A percentile compares a stretch with the other conserved stretches of the same genome.
Conservation (phyloP, 2,329 filamentous ascomycete species). For the Xylaria sp. region DNA sequence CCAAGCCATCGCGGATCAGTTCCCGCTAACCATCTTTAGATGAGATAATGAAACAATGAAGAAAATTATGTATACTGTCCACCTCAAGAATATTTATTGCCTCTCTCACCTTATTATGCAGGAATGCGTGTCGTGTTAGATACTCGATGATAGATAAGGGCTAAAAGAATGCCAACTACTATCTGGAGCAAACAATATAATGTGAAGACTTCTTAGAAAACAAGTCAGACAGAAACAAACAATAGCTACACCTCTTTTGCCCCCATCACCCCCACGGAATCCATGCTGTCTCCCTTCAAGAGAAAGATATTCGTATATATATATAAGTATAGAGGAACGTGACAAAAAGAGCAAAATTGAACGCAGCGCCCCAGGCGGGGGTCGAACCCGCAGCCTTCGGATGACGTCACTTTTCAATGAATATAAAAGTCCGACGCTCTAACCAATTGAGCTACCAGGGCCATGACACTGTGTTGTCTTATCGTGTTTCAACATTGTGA, state of each 20-base stretch:
- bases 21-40: constrained; percentile 66
- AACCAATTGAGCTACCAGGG: constrained; percentile 43
- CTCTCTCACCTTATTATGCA: too few species aligned
- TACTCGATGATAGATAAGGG: too few species aligned
- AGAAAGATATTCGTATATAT: neutral
- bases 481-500: neutral
- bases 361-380: constrained; percentile 45
- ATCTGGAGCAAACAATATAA: too few species aligned
- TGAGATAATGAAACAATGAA: neutral
- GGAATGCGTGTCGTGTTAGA: too few species aligned
- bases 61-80: neutral
- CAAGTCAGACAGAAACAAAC: too few species aligned
- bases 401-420: constrained; percentile 21
- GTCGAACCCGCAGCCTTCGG: constrained; percentile 49
- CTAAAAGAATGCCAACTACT: too few species aligned
- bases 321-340: too few species aligned
- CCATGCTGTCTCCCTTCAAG: too few species aligned
- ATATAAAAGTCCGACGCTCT: constrained; percentile 43
- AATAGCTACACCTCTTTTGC: too few species aligned
- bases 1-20: constrained; percentile 66
- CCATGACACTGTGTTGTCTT: neutral
- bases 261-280: too few species aligned
- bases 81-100: neutral
- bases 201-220: too few species aligned
- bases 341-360: constrained; percentile 7